A percentile compares a stretch with the other conserved stretches of the same genome.
Conservation (phyloP, 2,329 filamentous ascomycete species). For the Verticillium tricorpus region DNA sequence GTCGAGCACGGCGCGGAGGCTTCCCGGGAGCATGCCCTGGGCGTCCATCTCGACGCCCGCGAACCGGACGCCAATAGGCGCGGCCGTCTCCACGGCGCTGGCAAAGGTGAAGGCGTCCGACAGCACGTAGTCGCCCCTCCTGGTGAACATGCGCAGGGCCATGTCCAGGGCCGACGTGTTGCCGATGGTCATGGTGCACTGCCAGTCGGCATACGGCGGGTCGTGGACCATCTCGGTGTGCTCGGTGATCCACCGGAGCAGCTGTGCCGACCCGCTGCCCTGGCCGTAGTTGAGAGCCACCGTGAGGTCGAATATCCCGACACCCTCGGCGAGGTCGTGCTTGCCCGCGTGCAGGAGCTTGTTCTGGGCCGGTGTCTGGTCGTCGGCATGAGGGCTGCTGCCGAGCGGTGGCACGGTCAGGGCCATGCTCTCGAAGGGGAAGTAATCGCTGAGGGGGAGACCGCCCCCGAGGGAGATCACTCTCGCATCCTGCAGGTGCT, state of each 20-base stretch:
- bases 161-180: conserved; percentile 66
- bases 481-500: background rate
- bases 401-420: background rate
- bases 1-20: conserved; percentile 48
- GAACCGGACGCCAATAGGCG: conserved; percentile 57
- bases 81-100: conserved; percentile 57
- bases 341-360: background rate
- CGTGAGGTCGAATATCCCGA: conserved; percentile 5
- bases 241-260: conserved; percentile 68
- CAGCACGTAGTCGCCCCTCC: conserved; percentile 60
- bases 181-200: conserved; percentile 61
- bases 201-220: conserved; percentile 71
- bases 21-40: conserved; percentile 37
- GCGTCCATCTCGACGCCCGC: conserved; percentile 60
- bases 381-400: background rate
- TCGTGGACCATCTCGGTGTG: conserved; percentile 71
- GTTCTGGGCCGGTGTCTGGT: conserved; percentile 10
- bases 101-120: conserved; percentile 53
- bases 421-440: background rate
- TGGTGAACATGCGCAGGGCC: conserved; percentile 58
- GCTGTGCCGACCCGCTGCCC: conserved; percentile 63
- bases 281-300: conserved; percentile 74
- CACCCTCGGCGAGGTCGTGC: background rate
- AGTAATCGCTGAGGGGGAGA: background rate
- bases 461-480: conserved; percentile 3